These are phyloP conservation scores for Skeletonema marinoi DNA, from an alignment of 108 stramenopile genomes.

Conservation along the genomic window DNA sequence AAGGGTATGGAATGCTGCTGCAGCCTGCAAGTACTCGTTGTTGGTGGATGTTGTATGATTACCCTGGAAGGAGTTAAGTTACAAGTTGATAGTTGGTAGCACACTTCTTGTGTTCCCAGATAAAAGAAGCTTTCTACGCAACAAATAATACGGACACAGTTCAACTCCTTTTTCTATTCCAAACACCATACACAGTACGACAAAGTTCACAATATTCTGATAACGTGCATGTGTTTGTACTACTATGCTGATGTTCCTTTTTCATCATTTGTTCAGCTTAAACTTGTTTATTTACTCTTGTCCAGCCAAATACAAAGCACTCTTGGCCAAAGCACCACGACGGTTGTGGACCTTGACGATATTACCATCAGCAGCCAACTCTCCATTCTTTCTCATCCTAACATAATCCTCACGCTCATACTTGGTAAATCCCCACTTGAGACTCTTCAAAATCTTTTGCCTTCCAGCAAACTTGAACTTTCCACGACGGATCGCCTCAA, in stretches of 20 bases:
- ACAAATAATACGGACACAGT: too few species aligned
- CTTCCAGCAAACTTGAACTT: conserved; percentile 99
- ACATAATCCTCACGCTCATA: conserved; percentile 97
- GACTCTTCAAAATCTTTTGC: conserved; percentile 98
- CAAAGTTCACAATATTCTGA: not conserved
- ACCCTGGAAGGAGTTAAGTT: too few species aligned
- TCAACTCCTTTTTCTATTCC: too few species aligned
- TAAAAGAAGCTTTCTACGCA: too few species aligned
- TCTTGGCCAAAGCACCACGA: conserved; percentile 81
- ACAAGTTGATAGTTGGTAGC: too few species aligned
- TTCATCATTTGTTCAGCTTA: not conserved
- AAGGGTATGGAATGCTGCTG: too few species aligned
- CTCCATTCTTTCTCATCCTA: conserved; percentile 88
- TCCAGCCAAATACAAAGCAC: conserved; percentile 79
- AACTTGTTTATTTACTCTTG: conserved; percentile 64
- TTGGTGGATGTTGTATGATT: too few species aligned
- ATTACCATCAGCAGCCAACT: conserved; percentile 90
- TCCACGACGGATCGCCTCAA: conserved; percentile 99
- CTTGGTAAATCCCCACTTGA: conserved; percentile 99
- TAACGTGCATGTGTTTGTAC: conserved; percentile 3
- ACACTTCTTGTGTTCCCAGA: too few species aligned
- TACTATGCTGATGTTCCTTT: conserved; percentile 1
- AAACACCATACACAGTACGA: not conserved
- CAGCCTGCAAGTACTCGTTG: too few species aligned
- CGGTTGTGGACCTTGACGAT: conserved; percentile 93